Evolutionary conservation across 2,329 filamentous ascomycete genomes (phyloP), one percentile per base, ranked within the genome.

Genomic region (Aspergillus fumigatus): DNA sequence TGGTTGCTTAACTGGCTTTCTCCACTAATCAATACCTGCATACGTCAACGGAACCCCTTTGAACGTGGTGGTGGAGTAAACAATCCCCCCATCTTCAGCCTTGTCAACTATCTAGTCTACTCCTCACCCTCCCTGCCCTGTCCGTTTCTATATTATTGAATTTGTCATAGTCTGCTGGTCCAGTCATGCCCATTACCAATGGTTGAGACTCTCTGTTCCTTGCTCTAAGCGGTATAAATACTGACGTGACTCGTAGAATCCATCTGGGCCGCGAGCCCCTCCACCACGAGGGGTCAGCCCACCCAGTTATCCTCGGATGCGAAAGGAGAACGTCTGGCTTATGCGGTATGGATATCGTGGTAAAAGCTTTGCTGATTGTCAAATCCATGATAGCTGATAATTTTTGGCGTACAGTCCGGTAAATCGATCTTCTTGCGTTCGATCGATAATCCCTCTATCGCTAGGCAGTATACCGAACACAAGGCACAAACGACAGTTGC

Each of bases 401-500:
- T 3, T 6, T 14, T 25, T 25, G 43, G 43, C 43, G 3, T 14
- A 25, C 65, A 95, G 91, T 93, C 92, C 53, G 92, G 91, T 70
- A 97, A 97, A 81, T 97, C 93, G 60, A 88, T 99, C 76, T 97
- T 97, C 77, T 82, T 99, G 50, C 91, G 94, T 66, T 92, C 88
- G 61, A 96, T 99, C 78, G 93, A 99, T 78, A 80, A 94, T 72
- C 93, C 93, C 52, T 83, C 90, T 63, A 76, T 88, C 61, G 87
- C 87, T 74, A 92, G 89, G 70, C 92, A 99, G 75, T 99, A 97
- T 77, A 95, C 88, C 14, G 88, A 89, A 66, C 94, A 99, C 79
- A 96, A 90, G 49, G 83, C 89, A 48, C 83, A 88, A 60, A 96
- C 94, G 1, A 96, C 92, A 3, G 90, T 97, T 60, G 94, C 94